phyloP scores from a whole-genome alignment of 306 rosid genomes.

The Carpinus fangiana region DNA sequence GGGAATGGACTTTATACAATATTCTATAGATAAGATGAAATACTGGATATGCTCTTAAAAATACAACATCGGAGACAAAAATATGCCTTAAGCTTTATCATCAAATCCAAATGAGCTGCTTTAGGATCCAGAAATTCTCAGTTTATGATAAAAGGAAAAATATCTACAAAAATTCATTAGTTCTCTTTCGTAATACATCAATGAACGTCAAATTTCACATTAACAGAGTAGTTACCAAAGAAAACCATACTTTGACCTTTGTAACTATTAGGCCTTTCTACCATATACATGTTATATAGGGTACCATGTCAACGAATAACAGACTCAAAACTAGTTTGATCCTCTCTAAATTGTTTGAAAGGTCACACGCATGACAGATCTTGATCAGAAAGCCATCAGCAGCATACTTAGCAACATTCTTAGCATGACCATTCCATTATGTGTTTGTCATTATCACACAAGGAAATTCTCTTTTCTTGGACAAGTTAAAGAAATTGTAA shows the following conservation, averaged over 20 bases:
- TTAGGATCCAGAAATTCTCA: neutral
- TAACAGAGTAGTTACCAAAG: neutral
- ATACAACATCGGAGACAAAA: no score
- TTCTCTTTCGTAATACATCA: neutral
- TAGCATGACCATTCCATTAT: neutral
- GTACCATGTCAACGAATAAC: neutral
- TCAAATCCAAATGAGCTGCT: no score
- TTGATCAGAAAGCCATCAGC: constrained; percentile 5
- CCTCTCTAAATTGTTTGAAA: neutral
- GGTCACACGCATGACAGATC: neutral
- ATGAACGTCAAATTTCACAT: neutral
- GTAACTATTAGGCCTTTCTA: neutral
- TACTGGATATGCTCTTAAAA: no score
- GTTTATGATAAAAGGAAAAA: neutral
- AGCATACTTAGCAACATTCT: neutral
- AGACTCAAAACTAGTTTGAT: neutral
- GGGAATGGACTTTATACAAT: no score
- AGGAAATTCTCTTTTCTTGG: neutral
- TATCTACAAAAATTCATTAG: neutral
- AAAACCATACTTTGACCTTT: neutral
- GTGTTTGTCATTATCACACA: neutral
- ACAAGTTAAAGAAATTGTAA: no score
- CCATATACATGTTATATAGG: no score
- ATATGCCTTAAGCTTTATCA: no score
- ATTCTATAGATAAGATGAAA: no score